phyloP scores from a whole-genome alignment of 1,284 basidiomycete species.

The Sphaerobolus stellatus region DNA sequence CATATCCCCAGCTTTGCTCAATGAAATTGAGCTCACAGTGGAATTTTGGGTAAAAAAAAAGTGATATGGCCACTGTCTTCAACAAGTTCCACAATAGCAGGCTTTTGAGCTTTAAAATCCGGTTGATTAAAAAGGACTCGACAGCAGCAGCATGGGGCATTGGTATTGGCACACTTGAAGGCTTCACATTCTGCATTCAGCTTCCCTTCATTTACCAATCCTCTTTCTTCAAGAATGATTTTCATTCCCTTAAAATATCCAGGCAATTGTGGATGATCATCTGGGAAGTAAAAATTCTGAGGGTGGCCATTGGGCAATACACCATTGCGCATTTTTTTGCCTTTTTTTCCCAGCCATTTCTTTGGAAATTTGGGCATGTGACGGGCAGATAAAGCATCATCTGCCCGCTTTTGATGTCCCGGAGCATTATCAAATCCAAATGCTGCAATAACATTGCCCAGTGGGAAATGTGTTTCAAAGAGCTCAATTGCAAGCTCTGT shows the following conservation, averaged over 20 bases:
- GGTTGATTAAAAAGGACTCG: conserved; percentile 23
- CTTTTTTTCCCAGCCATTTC: conserved; percentile 4
- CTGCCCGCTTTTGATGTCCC: conserved; percentile 31
- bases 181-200: conserved; percentile 17
- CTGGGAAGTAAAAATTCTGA: conserved; percentile 19
- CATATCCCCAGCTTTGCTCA: too few species aligned
- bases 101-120: conserved; percentile 20
- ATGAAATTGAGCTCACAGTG: too few species aligned
- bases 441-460: conserved; percentile 24
- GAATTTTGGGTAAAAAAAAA: conserved; percentile 22
- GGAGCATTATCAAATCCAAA: conserved; percentile 41
- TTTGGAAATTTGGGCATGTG: conserved; percentile 17
- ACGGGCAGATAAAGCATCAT: conserved; percentile 17
- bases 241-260: conserved; percentile 39
- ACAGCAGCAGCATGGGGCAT: conserved; percentile 19
- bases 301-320: conserved; percentile 17
- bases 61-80: conserved; percentile 15
- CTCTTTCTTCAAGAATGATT: conserved; percentile 29
- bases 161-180: conserved; percentile 16
- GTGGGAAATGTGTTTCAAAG: conserved; percentile 30
- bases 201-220: conserved; percentile 40
- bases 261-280: conserved; percentile 28
- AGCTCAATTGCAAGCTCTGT: conserved; percentile 33
- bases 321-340: conserved; percentile 26
- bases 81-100: conserved; percentile 24